These are phyloP conservation scores for Paecilomyces niveus DNA, from an alignment of 2,329 filamentous ascomycete genomes.

Conservation along the genomic window DNA sequence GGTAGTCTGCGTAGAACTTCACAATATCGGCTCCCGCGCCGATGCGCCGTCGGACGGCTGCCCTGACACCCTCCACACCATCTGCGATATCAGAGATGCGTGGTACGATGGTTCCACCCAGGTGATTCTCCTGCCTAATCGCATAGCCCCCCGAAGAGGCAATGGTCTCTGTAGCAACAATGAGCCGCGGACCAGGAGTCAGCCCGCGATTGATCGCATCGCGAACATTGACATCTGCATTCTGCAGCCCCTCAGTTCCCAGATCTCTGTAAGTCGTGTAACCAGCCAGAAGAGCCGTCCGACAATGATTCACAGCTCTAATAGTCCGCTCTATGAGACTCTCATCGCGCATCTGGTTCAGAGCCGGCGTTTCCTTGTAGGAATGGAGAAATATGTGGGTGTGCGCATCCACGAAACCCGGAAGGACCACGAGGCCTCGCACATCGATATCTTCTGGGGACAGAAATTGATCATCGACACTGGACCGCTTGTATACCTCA, in stretches of 20 bases:
- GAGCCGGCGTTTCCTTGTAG: constrained; percentile 18
- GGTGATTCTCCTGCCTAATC: neutral
- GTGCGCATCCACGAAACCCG: constrained; percentile 50
- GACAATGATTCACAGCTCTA: neutral
- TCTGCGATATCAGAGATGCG: constrained; percentile 1
- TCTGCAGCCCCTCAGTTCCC: neutral
- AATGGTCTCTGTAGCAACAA: neutral
- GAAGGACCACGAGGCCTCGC: constrained; percentile 46
- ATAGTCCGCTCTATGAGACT: neutral
- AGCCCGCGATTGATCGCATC: neutral
- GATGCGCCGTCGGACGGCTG: constrained; percentile 2
- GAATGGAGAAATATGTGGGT: constrained; percentile 52
- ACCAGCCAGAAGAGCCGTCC: neutral
- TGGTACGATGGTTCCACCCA: neutral
- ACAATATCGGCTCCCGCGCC: constrained; percentile 3
- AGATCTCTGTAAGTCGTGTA: neutral
- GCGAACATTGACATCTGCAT: neutral
- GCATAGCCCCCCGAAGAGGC: neutral
- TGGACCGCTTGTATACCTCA: neutral
- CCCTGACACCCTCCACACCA: neutral
- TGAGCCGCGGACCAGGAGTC: neutral
- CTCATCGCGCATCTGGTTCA: neutral
- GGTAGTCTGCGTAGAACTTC: constrained; percentile 5
- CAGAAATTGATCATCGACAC: neutral
- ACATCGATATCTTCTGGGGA: constrained; percentile 31